Conservation (phyloP, 2,329 filamentous ascomycete species). For the Aspergillus novoparasiticus region DNA sequence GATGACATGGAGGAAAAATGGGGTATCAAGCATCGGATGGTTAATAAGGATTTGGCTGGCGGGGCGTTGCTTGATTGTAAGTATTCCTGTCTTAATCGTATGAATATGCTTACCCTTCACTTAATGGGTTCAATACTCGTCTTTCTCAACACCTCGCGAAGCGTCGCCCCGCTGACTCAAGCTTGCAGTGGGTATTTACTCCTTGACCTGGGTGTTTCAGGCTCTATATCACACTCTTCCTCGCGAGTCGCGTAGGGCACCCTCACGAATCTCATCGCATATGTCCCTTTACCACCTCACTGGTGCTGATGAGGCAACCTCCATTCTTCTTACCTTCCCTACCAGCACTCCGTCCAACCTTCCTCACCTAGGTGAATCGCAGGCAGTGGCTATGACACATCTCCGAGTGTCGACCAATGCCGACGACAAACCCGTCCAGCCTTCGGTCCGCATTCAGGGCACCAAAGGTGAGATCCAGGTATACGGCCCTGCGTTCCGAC, state of each 20-base stretch:
- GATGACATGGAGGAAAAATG: slow-evolving; percentile 62
- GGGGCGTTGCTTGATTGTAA: slow-evolving; percentile 74
- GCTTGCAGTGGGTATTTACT: slow-evolving; percentile 74
- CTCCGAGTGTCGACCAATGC: slow-evolving; percentile 65
- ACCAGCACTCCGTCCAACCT: slow-evolving; percentile 49
- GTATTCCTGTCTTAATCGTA: slow-evolving; percentile 18
- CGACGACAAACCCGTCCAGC: slow-evolving; percentile 61
- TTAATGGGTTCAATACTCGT: not conserved
- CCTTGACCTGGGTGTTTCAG: slow-evolving; percentile 89
- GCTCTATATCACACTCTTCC: slow-evolving; percentile 80
- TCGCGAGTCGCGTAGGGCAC: slow-evolving; percentile 63
- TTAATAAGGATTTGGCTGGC: slow-evolving; percentile 80
- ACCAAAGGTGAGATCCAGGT: slow-evolving; percentile 82
- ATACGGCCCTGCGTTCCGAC: slow-evolving; percentile 69
- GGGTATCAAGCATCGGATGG: slow-evolving; percentile 71
- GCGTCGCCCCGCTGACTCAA: not conserved
- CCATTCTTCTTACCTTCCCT: slow-evolving; percentile 76
- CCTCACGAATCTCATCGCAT: slow-evolving; percentile 65
- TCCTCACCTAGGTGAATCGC: slow-evolving; percentile 52
- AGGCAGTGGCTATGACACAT: slow-evolving; percentile 71
- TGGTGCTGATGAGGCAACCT: slow-evolving; percentile 77
- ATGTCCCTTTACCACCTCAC: slow-evolving; percentile 72
- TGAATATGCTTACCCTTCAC: not conserved
- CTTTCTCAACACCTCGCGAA: not conserved
- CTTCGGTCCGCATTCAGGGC: slow-evolving; percentile 78